Percentiles rank a stretch among this genome's conserved stretches.
These are phyloP conservation scores for Penicillium lividum DNA, from an alignment of 495 filamentous ascomycete species.

Conservation along the genomic window DNA sequence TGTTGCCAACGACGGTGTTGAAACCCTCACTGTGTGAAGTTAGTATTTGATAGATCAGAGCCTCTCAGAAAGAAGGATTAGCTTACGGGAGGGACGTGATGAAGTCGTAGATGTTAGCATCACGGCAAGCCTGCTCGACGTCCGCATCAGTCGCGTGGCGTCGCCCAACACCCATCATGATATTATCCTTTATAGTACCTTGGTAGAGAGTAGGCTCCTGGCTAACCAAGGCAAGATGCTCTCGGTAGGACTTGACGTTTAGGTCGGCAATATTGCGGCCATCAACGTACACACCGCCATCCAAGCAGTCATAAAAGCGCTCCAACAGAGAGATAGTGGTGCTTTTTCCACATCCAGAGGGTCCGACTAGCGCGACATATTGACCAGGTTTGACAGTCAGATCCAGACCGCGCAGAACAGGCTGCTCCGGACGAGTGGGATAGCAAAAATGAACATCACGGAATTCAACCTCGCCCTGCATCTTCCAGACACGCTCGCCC, in stretches of 20 bases:
- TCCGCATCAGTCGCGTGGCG: constrained; percentile 67
- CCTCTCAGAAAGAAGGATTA: constrained; percentile 4
- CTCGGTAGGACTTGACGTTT: constrained; percentile 79
- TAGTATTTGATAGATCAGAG: constrained; percentile 7
- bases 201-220: constrained; percentile 89
- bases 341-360: constrained; percentile 81
- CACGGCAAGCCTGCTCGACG: constrained; percentile 74
- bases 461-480: constrained; percentile 75
- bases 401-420: constrained; percentile 73
- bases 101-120: constrained; percentile 92
- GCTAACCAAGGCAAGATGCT: constrained; percentile 74
- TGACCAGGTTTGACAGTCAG: constrained; percentile 71
- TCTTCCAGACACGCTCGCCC: constrained; percentile 57
- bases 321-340: constrained; percentile 80
- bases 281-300: constrained; percentile 72
- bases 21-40: constrained; percentile 61
- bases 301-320: constrained; percentile 79
- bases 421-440: constrained; percentile 76
- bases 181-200: constrained; percentile 80
- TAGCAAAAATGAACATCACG: constrained; percentile 80
- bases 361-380: constrained; percentile 79
- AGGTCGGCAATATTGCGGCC: constrained; percentile 70
- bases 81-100: constrained; percentile 66
- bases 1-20: constrained; percentile 72
- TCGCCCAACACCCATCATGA: constrained; percentile 66